Evolutionary conservation across 495 filamentous ascomycete species (phyloP).

Genomic region (Penicillium cosmopolitanum): DNA sequence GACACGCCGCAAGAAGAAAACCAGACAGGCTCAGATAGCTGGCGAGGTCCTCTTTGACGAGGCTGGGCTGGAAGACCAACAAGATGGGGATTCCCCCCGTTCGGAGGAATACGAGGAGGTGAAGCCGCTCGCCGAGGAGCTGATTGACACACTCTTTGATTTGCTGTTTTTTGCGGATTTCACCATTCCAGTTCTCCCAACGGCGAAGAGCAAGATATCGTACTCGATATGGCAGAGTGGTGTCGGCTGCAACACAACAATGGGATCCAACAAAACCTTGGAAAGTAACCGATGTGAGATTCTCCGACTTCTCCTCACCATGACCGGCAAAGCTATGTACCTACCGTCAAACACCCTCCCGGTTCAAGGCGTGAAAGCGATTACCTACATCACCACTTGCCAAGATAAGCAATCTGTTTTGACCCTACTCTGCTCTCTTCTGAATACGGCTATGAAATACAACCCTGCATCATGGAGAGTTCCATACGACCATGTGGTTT

Average conservation of each 20-base stretch:
- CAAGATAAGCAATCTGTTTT: constrained; percentile 91
- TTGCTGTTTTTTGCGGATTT: constrained; percentile 91
- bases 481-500: constrained; percentile 91
- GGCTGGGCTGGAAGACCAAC: constrained; percentile 53
- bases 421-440: constrained; percentile 83
- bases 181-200: constrained; percentile 69
- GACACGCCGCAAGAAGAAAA: constrained; percentile 70
- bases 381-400: constrained; percentile 87
- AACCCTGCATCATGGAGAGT: constrained; percentile 94
- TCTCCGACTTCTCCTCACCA: constrained; percentile 79
- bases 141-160: constrained; percentile 89
- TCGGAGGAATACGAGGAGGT: constrained; percentile 74
- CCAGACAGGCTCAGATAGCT: constrained; percentile 51
- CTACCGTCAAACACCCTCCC: constrained; percentile 82
- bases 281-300: constrained; percentile 94
- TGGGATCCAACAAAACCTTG: constrained; percentile 84
- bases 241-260: constrained; percentile 89
- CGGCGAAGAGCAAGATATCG: constrained; percentile 78
- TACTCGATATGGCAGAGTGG: constrained; percentile 98
- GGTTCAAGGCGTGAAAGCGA: constrained; percentile 80
- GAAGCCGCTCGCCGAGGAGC: constrained; percentile 89
- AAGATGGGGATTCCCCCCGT: constrained; percentile 43
- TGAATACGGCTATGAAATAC: constrained; percentile 98
- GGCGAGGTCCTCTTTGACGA: constrained; percentile 90
- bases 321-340: constrained; percentile 92